Evolutionary conservation across 495 filamentous ascomycete genomes (phyloP), one percentile per base, ranked within the genome.

Genomic region (Diplogelasinospora grovesii): DNA sequence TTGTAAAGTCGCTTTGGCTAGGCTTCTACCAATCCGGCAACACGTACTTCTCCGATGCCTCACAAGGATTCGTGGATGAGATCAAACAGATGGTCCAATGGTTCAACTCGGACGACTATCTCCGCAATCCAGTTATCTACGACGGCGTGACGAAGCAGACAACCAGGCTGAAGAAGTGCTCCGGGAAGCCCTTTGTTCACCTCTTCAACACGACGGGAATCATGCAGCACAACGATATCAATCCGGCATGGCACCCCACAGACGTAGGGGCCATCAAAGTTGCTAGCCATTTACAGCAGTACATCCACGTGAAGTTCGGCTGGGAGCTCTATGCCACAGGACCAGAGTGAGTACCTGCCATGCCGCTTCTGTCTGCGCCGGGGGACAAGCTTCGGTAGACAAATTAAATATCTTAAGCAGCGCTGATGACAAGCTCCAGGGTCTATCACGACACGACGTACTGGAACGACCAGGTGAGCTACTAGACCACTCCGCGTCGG

Each of bases 131-230:
- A 1, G 41, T 54, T 21, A 49, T 65, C 14, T 73, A 68, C 52
- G 64, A 73, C 43, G 66, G 57, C 14, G 54, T 63, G 20, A 68
- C 55, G 14, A 68, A 68, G 47, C 60, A 58, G 35, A 65, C 52
- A 9, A 61, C 53, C 18, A 58, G 31, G 5, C 59, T 56, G 1
- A 56, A 61, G 36, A 54, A 46, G 33, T 52, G 9, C 9, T 49
- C 53, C 10, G n/a, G n/a, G n/a, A 53, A 65, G 25, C 66, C 73
- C 0, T 84, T 79, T 39, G 78, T 85, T 20, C 74, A 82, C 58
- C 79, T 79, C 48, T 84, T 84, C 56, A 75, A 81, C 53, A 83
- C 78, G 2, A 74, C 66, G 11, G 81, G 80, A 3, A 77, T 83
- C 22, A 43, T 85, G 46, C 78, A 83, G 50, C 79, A 85, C 47